A percentile compares a stretch with the other conserved stretches of the same genome.
These are phyloP conservation scores for Hemerocallis citrina DNA, from an alignment of 106 monocot species.

Conservation along the genomic window DNA sequence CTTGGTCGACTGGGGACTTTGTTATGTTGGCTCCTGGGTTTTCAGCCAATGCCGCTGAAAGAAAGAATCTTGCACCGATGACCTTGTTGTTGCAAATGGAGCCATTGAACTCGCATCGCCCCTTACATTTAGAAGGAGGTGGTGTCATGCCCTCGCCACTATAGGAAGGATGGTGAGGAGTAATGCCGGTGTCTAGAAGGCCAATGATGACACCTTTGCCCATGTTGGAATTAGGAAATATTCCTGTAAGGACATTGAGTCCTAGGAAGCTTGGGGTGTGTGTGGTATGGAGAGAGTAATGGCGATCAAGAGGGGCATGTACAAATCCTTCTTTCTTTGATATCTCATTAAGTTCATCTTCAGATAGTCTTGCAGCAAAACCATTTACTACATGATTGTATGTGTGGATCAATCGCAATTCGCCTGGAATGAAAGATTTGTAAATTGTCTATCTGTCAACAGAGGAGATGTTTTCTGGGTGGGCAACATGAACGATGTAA, in stretches of 20 bases:
- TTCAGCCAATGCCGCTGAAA: too few species aligned
- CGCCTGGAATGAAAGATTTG: constrained; percentile 1
- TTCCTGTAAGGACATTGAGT: background rate
- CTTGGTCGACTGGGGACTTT: constrained; percentile 15
- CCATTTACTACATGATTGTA: constrained; percentile 7
- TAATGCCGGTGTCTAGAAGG: background rate
- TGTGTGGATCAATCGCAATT: background rate
- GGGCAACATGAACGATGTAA: background rate
- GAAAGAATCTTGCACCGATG: background rate
- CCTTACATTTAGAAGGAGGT: constrained; percentile 5
- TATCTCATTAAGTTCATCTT: background rate
- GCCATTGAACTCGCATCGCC: background rate
- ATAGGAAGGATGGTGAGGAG: constrained; percentile 3
- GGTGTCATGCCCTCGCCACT: background rate
- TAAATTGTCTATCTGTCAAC: background rate
- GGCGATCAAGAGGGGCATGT: background rate
- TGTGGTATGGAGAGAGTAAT: constrained; percentile 1
- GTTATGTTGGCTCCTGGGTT: background rate
- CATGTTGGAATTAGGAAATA: background rate
- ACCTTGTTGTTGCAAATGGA: constrained; percentile 9
- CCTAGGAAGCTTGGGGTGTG: constrained; percentile 8
- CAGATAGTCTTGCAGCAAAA: constrained; percentile 14
- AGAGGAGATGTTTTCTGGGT: background rate
- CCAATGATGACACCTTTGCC: background rate
- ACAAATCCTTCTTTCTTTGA: constrained; percentile 6